phyloP scores from a whole-genome alignment of 2,329 filamentous ascomycete genomes.

The Xenoacremonium recifei region DNA sequence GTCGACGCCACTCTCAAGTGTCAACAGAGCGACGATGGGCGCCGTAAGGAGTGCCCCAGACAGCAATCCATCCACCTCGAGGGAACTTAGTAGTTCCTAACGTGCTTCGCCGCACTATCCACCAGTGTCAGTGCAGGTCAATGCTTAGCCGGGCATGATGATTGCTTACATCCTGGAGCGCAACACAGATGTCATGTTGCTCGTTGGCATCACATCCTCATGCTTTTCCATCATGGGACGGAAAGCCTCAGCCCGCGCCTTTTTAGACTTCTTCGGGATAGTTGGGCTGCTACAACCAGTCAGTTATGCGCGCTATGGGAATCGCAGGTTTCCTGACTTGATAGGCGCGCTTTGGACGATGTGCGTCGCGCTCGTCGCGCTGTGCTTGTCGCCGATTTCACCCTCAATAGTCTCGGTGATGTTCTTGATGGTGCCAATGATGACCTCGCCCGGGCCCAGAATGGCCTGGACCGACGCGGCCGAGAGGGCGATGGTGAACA shows the following conservation, averaged over 20 bases:
- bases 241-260: too few relatives aligned
- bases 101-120: not conserved
- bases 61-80: not conserved
- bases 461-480: slow-evolving; percentile 11
- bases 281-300: not conserved
- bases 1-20: not conserved
- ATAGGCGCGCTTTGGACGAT: not conserved
- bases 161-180: not conserved
- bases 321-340: not conserved
- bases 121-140: not conserved
- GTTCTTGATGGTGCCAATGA: not conserved
- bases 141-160: not conserved
- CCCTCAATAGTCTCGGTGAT: not conserved
- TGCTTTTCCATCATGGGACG: too few relatives aligned
- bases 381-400: too few relatives aligned
- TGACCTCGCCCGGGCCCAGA: slow-evolving; percentile 6
- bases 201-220: too few relatives aligned
- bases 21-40: not conserved
- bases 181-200: not conserved
- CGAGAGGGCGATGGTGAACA: slow-evolving; percentile 14
- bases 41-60: not conserved
- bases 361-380: too few relatives aligned
- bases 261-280: not conserved
- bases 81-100: not conserved
- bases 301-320: not conserved